Conservation (phyloP, 129 eudicot species). For the Centella asiatica region DNA sequence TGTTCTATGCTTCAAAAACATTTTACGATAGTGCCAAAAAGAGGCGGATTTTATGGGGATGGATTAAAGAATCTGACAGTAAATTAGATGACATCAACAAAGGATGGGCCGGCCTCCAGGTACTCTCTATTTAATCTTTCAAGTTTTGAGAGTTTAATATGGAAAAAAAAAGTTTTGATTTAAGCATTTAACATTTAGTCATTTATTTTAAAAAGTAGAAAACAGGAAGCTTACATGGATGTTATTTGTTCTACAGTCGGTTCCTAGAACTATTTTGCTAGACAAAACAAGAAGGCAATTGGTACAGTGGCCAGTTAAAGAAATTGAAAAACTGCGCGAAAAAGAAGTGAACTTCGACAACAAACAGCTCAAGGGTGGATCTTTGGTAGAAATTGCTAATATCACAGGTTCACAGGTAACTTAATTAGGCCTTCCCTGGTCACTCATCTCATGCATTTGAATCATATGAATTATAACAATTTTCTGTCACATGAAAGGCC, state of each 20-base stretch:
- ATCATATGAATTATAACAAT: not conserved
- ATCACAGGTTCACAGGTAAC: constrained; percentile 62
- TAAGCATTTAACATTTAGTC: too few relatives aligned
- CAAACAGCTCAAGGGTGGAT: constrained; percentile 28
- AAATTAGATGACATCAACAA: constrained; percentile 29
- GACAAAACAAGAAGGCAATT: constrained; percentile 43
- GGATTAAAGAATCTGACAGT: constrained; percentile 48
- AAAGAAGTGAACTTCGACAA: constrained; percentile 16
- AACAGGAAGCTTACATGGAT: too few relatives aligned
- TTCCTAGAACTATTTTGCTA: constrained; percentile 50
- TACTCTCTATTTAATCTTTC: too few relatives aligned
- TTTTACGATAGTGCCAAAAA: constrained; percentile 41
- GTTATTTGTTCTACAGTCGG: constrained; percentile 38
- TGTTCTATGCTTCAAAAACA: constrained; percentile 58
- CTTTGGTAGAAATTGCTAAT: constrained; percentile 38
- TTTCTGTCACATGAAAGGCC: constrained; percentile 26
- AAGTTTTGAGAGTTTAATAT: too few relatives aligned
- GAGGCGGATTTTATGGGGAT: constrained; percentile 55
- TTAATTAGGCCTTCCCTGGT: not conserved
- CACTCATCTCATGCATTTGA: not conserved
- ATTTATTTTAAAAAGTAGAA: too few relatives aligned
- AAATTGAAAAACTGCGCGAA: constrained; percentile 40
- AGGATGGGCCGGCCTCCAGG: constrained; percentile 78
- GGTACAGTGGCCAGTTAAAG: constrained; percentile 62
- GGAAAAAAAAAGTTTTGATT: too few relatives aligned